Base-by-base conservation (phyloP, 192 early-diverging fungal genomes). In the Coemansia sp. region DNA sequence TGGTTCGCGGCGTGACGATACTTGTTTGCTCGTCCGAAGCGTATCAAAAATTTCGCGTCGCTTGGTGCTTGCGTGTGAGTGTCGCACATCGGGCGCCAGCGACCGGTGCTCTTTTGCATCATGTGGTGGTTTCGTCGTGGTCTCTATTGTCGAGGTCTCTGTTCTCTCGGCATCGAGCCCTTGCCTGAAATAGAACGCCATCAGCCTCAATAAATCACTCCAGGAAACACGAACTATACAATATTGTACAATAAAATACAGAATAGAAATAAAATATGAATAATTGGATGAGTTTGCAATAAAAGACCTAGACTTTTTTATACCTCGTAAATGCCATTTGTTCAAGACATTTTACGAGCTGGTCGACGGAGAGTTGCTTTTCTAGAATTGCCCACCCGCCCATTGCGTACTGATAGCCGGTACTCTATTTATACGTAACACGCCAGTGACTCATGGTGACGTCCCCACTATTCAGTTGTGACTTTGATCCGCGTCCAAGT, bases 131-230 rank as follows among this genome's bases (percentile, higher is more conserved):
- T n/a, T n/a, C n/a, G n/a, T n/a, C n/a, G n/a, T n/a, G n/a, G 37
- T 29, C 14, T 27, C 9, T 24, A 41, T 47, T 24, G 37, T 47
- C 12, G 16, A 13, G 20, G 13, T 54, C 22, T 65, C 62, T 61
- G 62, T 59, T 63, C 64, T 63, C 29, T 69, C 68, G 22, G 49
- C 47, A 13, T 51, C 14, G 55, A 66, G 65, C 24, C 73, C 73
- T n/a, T 71, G 78, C 61, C 60, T 74, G 43, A 65, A 81, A 20
- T 71, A 81, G 27, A 81, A 81, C 23, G 78, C 78, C 78, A 80
- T 80, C 22, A 32, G 1, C 4, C 56, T 37, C 10, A 19, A 35
- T 7, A 35, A 26, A 20, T 9, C 12, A 2, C 16, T 41, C 4
- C 5, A 7, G 16, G n/a, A 54, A 32, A 54, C 29, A 10, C 4